Percentiles rank a stretch among this genome's conserved stretches.
phyloP scores from a whole-genome alignment of 257 asterid species.

The Solanum medicagineum region DNA sequence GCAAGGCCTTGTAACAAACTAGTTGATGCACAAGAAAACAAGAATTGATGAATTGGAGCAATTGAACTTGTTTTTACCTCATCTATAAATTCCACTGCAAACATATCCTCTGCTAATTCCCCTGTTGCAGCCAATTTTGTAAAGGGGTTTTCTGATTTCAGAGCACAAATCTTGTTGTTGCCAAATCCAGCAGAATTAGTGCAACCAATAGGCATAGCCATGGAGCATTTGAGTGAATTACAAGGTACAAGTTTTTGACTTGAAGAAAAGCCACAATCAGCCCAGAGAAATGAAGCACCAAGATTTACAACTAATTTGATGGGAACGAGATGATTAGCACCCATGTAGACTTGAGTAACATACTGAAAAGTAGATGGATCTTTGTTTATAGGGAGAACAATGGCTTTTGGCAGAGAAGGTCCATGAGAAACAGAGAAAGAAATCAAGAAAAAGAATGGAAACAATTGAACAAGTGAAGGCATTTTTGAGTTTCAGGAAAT shows the following conservation, averaged over 20 bases:
- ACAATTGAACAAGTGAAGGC: constrained; percentile 16
- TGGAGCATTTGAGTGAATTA: constrained; percentile 52
- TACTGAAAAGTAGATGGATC: constrained; percentile 52
- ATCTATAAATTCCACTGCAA: constrained; percentile 37
- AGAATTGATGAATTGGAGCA: constrained; percentile 34
- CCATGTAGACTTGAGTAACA: constrained; percentile 31
- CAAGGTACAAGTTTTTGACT: constrained; percentile 23
- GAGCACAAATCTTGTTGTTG: constrained; percentile 24
- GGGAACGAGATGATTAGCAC: constrained; percentile 18
- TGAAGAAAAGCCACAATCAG: constrained; percentile 15
- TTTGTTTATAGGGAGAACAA: constrained; percentile 36
- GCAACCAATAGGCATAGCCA: constrained; percentile 34
- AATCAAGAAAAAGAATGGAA: constrained; percentile 10
- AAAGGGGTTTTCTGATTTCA: constrained; percentile 42
- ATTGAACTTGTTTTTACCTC: constrained; percentile 27
- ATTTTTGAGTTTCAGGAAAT: neutral
- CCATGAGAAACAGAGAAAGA: constrained; percentile 18
- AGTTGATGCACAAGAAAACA: constrained; percentile 44
- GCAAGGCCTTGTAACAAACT: constrained; percentile 42
- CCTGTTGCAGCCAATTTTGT: constrained; percentile 28
- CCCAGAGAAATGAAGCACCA: constrained; percentile 45
- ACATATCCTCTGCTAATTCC: constrained; percentile 26
- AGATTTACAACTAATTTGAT: constrained; percentile 46
- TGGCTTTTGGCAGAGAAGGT: constrained; percentile 55
- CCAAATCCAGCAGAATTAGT: neutral